A percentile compares a stretch with the other conserved stretches of the same genome.
Evolutionary conservation across 805 yeast species (phyloP).

Genomic region (Maudiozyma barnettii): DNA sequence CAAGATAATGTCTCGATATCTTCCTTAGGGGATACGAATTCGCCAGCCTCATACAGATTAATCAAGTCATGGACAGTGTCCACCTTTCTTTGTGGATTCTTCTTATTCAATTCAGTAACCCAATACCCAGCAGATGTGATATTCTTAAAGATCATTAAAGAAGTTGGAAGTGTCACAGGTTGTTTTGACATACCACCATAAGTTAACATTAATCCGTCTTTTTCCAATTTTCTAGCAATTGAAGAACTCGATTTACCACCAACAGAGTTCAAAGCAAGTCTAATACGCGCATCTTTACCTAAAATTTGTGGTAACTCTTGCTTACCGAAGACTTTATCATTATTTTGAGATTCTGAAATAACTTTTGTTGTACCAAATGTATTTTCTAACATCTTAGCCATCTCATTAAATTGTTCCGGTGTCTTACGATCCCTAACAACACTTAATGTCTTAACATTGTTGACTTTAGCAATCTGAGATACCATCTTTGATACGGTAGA

Average conservation of each 20-base stretch:
- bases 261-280: conserved; percentile 81
- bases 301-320: conserved; percentile 39
- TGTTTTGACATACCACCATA: conserved; percentile 97
- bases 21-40: conserved; percentile 41
- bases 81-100: conserved; percentile 51
- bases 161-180: conserved; percentile 87
- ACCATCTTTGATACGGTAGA: conserved; percentile 92
- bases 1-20: conserved; percentile 33
- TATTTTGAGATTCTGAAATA: conserved; percentile 78
- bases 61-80: conserved; percentile 47
- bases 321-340: conserved; percentile 54
- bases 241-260: conserved; percentile 84
- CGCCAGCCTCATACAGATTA: conserved; percentile 48
- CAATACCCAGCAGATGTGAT: conserved; percentile 84
- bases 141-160: conserved; percentile 83
- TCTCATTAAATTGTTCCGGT: conserved; percentile 45
- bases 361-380: conserved; percentile 76
- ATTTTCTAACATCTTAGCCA: conserved; percentile 42
- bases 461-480: conserved; percentile 68
- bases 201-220: conserved; percentile 71
- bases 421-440: conserved; percentile 78
- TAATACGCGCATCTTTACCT: conserved; percentile 42
- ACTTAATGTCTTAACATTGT: conserved; percentile 75
- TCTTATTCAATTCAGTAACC: conserved; percentile 63
- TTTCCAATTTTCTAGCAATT: conserved; percentile 70